Percentiles rank a stretch among this genome's conserved stretches.
Conservation (phyloP, 306 rosid species). For the Astragalus glycyphyllos region DNA sequence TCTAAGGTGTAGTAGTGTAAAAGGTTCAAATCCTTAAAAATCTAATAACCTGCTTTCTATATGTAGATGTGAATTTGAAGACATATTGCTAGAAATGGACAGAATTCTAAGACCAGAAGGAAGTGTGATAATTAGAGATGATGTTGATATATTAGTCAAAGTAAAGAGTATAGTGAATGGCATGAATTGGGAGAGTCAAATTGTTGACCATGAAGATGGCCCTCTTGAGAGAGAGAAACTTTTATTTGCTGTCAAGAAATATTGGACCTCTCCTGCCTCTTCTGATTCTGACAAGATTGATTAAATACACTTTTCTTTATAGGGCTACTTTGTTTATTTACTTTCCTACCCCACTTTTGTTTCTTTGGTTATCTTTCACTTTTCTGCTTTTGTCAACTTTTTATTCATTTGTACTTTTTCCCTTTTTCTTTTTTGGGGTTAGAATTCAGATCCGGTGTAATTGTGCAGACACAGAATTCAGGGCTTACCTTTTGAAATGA, state of each 20-base stretch:
- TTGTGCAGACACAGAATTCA: conserved; percentile 28
- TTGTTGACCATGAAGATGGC: conserved; percentile 89
- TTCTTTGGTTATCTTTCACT: background rate
- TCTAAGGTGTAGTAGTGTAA: background rate
- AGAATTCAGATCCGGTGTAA: conserved; percentile 29
- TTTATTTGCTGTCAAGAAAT: conserved; percentile 76
- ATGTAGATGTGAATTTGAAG: conserved; percentile 80
- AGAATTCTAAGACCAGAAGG: conserved; percentile 85
- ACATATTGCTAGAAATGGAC: conserved; percentile 83
- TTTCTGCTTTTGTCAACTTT: background rate
- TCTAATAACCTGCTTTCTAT: background rate
- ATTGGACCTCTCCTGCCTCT: conserved; percentile 75
- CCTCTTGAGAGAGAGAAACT: conserved; percentile 68
- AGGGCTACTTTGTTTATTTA: background rate
- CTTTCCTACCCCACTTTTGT: conserved; percentile 3
- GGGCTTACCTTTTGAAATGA: background rate
- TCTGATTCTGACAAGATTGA: conserved; percentile 38
- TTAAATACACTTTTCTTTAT: conserved; percentile 11
- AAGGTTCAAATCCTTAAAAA: background rate
- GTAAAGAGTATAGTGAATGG: conserved; percentile 54
- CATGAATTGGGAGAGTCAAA: conserved; percentile 79
- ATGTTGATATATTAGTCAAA: conserved; percentile 67
- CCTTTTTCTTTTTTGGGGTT: background rate
- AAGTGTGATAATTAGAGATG: conserved; percentile 76
- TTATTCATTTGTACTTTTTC: conserved; percentile 25